A percentile compares a stretch with the other conserved stretches of the same genome.
Evolutionary conservation across 176 grass and related monocot genomes (phyloP).

Genomic region (Pontederia paniculata): DNA sequence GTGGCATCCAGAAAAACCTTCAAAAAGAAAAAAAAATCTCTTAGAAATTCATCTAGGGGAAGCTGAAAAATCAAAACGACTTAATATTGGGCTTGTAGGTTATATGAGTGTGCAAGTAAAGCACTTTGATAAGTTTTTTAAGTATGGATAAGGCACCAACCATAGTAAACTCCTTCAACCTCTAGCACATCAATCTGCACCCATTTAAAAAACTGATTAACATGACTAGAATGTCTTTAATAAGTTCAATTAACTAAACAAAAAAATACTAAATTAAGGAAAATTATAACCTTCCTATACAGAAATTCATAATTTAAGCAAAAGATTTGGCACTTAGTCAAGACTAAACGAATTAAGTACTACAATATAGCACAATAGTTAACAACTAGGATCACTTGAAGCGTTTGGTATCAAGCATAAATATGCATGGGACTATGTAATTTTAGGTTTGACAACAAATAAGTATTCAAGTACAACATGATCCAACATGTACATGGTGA

Average conservation of each 20-base stretch:
- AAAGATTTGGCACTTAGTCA: background rate
- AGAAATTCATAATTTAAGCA: background rate
- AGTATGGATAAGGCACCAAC: conserved; percentile 22
- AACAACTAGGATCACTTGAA: no score
- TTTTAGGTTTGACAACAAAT: no score
- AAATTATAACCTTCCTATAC: background rate
- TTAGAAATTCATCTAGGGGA: background rate
- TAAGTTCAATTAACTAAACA: background rate
- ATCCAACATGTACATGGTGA: no score
- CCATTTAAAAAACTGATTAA: conserved; percentile 11
- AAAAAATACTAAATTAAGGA: background rate
- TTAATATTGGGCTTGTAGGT: background rate
- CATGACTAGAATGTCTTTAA: background rate
- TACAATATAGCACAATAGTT: no score
- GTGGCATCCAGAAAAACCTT: conserved; percentile 95
- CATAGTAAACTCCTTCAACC: conserved; percentile 82
- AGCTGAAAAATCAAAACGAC: background rate
- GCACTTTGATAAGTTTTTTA: background rate
- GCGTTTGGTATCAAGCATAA: no score
- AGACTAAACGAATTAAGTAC: no score
- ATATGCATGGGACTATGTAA: no score
- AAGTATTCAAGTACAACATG: no score
- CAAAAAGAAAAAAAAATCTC: conserved; percentile 16
- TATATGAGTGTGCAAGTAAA: background rate
- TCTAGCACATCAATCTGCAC: conserved; percentile 94